Evolutionary conservation across 768 basidiomycete species (phyloP), one percentile per base, ranked within the genome.

Genomic region (Phanerochaete sordida): DNA sequence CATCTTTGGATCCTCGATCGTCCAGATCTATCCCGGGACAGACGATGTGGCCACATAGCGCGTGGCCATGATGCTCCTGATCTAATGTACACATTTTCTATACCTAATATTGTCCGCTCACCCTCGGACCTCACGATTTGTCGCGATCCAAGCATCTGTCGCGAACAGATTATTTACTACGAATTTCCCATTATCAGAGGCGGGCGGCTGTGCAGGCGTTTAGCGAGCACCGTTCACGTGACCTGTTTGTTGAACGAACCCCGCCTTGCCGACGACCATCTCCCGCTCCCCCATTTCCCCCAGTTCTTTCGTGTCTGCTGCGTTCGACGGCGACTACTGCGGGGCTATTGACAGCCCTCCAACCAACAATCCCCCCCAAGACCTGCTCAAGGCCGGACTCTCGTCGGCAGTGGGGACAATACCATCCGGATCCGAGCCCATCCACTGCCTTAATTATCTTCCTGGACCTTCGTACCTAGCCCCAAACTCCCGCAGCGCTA

Each of bases 401-500:
- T 26, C 13, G 31, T n/a, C 23, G 23, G 37, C 31, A 37, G 37
- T 21, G 35, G 28, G 35, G 28, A 54, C 53, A 54, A 54, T 21
- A 31, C 23, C 30, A 21, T 23, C 11, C 30, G 31, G 33, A 31
- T 26, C 23, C 30, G 33, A 31, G 24, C 23, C 30, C 33, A 33
- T 35, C n/a, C 51, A 21, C 21, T 56, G 50, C 56, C 56, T 37
- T 53, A 62, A 56, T 63, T 56, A 56, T 56, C 55, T 48, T 51
- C 50, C 57, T 53, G 62, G 48, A 51, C 64, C 61, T 47, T 46
- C 63, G 47, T 57, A 50, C 43, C 27, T 57, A 43, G 19, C 21
- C 23, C 55, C 48, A 39, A 43, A 43, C 31, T 51, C 35, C 60
- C 56, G 60, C 60, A 58, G 60, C 60, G 64, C 64, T 65, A 65